Evolutionary conservation across 352 stramenopile genomes (phyloP), one percentile per base, ranked within the genome.

Genomic region (Thalassiosira livingstoniorum): DNA sequence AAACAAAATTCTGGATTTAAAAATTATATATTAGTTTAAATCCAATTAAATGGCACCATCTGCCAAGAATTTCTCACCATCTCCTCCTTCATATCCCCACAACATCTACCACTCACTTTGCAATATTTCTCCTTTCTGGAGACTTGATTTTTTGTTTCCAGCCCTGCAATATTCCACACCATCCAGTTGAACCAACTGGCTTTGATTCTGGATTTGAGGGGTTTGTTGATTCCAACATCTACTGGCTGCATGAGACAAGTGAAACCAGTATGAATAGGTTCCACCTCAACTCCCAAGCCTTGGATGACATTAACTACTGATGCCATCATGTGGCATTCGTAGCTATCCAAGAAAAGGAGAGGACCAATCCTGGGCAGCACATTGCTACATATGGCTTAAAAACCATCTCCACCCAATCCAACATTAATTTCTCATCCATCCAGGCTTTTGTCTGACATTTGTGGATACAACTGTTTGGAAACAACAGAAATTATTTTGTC

Each of bases 361-460:
- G 61, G 61, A 29, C 47, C 27, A 4, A 53, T 53, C 4, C 32
- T 35, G 21, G 27, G 21, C 7, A 21, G 61, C 15, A 35, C 34
- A 11, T 13, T 68, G 11, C 21, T 32, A 68, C 31, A 68, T 68
- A 68, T 25, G 34, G 61, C 4, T 1, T n/a, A 11, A 68, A 29
- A 3, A 54, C 61, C 34, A 32, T n/a, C 34, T 68, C 29, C 3
- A 68, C 27, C 34, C 61, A 68, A 10, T 68, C 5, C 34, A 68
- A 31, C 61, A 68, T 68, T 51, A 25, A 4, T 29, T 27, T n/a
- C 13, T 68, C 35, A 35, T 68, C 32, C 21, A 68, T 54, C 61
- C 61, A 68, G 18, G 61, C 61, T 18, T 68, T 68, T n/a, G 10
- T 68, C 61, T 68, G 61, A 31, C 39, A 43, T 11, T 21, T 35